Percentiles rank a stretch among this genome's conserved stretches.
phyloP scores from a whole-genome alignment of 2,329 filamentous ascomycete genomes.

The Diaporthe vexans region DNA sequence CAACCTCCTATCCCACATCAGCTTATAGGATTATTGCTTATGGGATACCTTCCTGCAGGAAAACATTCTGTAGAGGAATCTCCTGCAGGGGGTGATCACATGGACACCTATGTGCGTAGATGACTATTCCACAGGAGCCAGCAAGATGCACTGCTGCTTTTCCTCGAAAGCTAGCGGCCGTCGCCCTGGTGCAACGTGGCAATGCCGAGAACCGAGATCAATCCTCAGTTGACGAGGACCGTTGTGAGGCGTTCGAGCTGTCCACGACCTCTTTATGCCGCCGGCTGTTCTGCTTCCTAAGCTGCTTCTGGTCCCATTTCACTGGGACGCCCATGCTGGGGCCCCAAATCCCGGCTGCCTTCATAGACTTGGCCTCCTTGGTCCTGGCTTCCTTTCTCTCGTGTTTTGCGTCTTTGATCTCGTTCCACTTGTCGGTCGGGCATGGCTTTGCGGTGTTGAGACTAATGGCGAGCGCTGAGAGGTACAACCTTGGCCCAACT shows the following conservation, averaged over 20 bases:
- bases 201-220: background rate
- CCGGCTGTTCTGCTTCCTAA: constrained; percentile 31
- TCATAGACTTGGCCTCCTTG: constrained; percentile 41
- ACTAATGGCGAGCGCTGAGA: constrained; percentile 39
- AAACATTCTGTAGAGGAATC: too few relatives aligned
- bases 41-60: too few relatives aligned
- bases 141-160: background rate
- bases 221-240: constrained; percentile 8
- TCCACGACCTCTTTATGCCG: constrained; percentile 10
- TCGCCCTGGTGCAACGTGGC: background rate
- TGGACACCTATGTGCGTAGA: too few relatives aligned
- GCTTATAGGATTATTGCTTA: too few relatives aligned
- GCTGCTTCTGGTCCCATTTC: constrained; percentile 39
- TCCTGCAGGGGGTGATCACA: too few relatives aligned
- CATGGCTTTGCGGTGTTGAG: constrained; percentile 41
- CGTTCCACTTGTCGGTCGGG: constrained; percentile 40
- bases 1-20: too few relatives aligned
- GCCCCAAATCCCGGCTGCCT: constrained; percentile 38
- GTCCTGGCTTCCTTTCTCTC: constrained; percentile 39
- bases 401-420: constrained; percentile 41
- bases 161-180: background rate
- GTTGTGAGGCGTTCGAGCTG: constrained; percentile 4
- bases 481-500: constrained; percentile 36
- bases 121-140: background rate
- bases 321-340: constrained; percentile 39